These are phyloP conservation scores for Quercus glauca DNA, from an alignment of 306 rosid species.

Conservation along the genomic window DNA sequence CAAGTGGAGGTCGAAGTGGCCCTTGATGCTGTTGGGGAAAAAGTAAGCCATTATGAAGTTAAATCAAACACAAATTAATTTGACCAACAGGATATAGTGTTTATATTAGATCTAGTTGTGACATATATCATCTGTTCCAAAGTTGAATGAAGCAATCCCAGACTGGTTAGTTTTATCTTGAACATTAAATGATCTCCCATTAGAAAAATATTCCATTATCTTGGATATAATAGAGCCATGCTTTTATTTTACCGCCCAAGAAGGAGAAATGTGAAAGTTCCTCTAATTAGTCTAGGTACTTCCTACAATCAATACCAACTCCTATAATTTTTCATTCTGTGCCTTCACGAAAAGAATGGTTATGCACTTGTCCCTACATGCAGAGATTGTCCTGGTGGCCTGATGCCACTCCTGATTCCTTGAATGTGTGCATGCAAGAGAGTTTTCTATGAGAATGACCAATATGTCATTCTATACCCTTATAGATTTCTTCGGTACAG, in stretches of 20 bases:
- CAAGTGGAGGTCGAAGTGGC: conserved; percentile 56
- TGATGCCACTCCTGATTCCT: background rate
- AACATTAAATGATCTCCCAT: background rate
- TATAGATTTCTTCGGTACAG: background rate
- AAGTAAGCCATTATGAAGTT: background rate
- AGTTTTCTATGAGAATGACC: background rate
- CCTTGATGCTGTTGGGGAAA: conserved; percentile 53
- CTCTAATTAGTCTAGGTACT: background rate
- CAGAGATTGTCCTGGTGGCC: background rate
- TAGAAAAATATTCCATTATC: background rate
- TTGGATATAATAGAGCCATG: background rate
- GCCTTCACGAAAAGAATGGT: background rate
- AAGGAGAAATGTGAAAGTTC: background rate
- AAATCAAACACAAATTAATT: background rate
- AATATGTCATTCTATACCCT: background rate
- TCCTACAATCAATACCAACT: background rate
- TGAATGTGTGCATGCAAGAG: background rate
- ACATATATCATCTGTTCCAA: background rate
- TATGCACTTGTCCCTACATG: background rate
- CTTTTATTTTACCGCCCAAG: background rate
- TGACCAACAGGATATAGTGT: background rate
- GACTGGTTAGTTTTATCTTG: background rate
- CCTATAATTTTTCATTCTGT: background rate
- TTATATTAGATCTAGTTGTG: background rate
- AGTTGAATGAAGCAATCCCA: background rate